Base-by-base conservation (phyloP, 108 stramenopile genomes). In the Licmophora abbreviata region DNA sequence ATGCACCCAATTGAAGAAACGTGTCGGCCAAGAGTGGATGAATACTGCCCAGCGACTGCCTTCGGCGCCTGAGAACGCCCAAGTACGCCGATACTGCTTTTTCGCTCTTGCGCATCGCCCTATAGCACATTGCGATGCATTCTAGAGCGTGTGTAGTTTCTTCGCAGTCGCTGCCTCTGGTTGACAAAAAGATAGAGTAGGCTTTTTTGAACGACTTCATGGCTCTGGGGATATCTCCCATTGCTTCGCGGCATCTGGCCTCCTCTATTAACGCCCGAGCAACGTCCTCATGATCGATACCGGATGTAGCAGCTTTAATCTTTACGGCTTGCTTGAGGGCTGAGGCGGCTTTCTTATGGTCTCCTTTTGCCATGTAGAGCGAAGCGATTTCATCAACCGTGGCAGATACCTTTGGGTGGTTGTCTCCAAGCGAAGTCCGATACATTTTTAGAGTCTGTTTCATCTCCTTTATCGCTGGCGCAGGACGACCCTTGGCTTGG, bases 321-420 rank as follows among this genome's bases (percentile, higher is more conserved):
- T 81, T 81, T 14, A 74, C 79, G 26, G 76, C 71, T 40, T 81
- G 72, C 37, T 73, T 72, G 4, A 73, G 69, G 42, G 76, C 73
- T 2, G 69, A 68, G 14, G 69, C 59, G 6, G 79, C 72, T 34
- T 81, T 81, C 32, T 44, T 54, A 38, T 66, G 68, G 46, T 81
- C 74, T 29, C 79, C 79, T 30, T 64, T 49, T 3, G 59, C 68
- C 17, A 66, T 71, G 47, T 77, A 74, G 20, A 80, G 48, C 24
- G 59, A 54, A 28, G 76, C 71, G 59, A 77, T 80, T 49, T 58
- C 47, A 50, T 72, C 83, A 30, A 80, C 78, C 12, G 63, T 73
- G 5, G n/a, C 45, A 6, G 78, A 61, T 36, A 77, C 83, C 12
- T 45, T 66, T 15, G 46, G 54, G 34, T 73, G 65, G 0, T 64